Evolutionary conservation across 2,329 filamentous ascomycete species (phyloP), one percentile per base, ranked within the genome.

Genomic region (Chaetomiaceae sp.): DNA sequence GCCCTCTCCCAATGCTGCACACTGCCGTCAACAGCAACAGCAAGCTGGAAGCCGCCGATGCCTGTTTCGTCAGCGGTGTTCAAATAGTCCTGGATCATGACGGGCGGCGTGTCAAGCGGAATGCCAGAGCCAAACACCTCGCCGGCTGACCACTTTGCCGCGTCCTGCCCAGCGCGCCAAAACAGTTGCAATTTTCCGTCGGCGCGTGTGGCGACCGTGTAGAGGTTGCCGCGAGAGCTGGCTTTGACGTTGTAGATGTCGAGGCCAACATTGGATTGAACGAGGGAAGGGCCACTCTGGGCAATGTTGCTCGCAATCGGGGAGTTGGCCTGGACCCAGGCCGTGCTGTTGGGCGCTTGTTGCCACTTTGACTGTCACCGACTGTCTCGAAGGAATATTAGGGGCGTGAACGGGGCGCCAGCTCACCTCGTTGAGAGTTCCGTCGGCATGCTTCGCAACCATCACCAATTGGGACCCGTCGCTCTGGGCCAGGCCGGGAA

Each of bases 11-110:
- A 62, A 44, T 62, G 58, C 54, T 62, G 56, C 14, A 62, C 55
- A 1, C 25, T 27, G 1, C 60, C 60, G 18, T 55, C 46, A 1
- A 53, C 56, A 5, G 55, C 56, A 29, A 59, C 49, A 2, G 32
- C 55, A 8, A 60, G 44, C 44, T 59, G 56, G 18, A 62, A 55
- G 3, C 53, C 56, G 2, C 60, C 56, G 1, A 45, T 18, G 20
- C 38, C 54, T 0, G 42, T 46, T 51, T 62, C 60, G 38, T 59
- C 47, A 2, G 18, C 29, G 3, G 56, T 59, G 21, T 46, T 23
- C 41, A 52, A 44, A 16, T 44, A 60, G 50, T 60, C 58, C 46
- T 61, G 56, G 16, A 61, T 59, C 59, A 61, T 60, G 25, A 60
- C 59, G 3, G 55, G 56, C 1, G 54, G 50, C 4, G 53, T 54